A percentile compares a stretch with the other conserved stretches of the same genome.
These are phyloP conservation scores for Candida ipomoeae DNA, from an alignment of 805 yeast genomes.

Conservation along the genomic window DNA sequence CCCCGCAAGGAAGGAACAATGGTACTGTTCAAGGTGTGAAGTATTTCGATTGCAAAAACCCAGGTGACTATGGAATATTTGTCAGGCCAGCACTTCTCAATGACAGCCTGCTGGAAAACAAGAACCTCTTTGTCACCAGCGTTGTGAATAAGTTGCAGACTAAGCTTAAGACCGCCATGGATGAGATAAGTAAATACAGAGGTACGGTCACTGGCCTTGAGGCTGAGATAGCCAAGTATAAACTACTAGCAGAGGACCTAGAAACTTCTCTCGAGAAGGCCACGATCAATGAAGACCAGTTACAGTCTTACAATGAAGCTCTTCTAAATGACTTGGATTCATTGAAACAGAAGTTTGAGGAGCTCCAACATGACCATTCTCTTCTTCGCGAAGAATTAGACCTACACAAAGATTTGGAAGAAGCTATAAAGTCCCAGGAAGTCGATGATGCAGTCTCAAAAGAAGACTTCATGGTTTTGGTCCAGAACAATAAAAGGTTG, in stretches of 20 bases:
- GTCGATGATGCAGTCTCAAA: slow-evolving; percentile 11
- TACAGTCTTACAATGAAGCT: slow-evolving; percentile 30
- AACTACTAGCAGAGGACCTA: slow-evolving; percentile 6
- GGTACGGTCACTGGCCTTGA: slow-evolving; percentile 17
- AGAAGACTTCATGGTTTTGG: slow-evolving; percentile 20
- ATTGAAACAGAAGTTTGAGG: slow-evolving; percentile 27
- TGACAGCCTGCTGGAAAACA: slow-evolving; percentile 1
- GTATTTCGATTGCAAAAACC: slow-evolving; percentile 38
- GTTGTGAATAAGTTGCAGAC: slow-evolving; percentile 43
- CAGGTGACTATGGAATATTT: slow-evolving; percentile 44
- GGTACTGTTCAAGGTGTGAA: slow-evolving; percentile 43
- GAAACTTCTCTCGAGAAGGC: slow-evolving; percentile 28
- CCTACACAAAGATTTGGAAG: slow-evolving; percentile 34
- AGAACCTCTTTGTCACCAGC: slow-evolving; percentile 12
- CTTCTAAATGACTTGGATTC: slow-evolving; percentile 23
- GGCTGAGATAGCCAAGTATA: slow-evolving; percentile 7
- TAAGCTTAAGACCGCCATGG: slow-evolving; percentile 37
- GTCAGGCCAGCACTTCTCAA: slow-evolving; percentile 38
- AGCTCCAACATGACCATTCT: slow-evolving; percentile 27
- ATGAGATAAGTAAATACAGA: slow-evolving; percentile 22
- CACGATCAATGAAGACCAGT: slow-evolving; percentile 43
- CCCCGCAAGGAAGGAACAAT: slow-evolving; percentile 43
- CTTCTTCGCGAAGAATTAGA: slow-evolving; percentile 34
- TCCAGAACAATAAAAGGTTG: slow-evolving; percentile 33
- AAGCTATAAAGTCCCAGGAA: slow-evolving; percentile 23